phyloP scores from a whole-genome alignment of 345 rosid species.

The Clausena lansium region DNA sequence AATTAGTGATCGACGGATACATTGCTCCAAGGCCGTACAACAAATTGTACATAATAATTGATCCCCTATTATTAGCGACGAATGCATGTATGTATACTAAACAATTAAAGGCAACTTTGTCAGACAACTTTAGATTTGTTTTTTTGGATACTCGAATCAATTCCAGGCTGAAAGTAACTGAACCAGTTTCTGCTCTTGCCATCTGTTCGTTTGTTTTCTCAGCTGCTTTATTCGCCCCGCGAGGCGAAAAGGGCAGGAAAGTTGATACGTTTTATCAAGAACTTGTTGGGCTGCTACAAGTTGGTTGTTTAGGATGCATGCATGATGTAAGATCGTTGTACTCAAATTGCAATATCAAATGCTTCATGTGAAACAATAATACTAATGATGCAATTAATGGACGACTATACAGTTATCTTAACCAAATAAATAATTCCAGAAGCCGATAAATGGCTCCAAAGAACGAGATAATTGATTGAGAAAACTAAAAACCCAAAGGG shows the following conservation, averaged over 20 bases:
- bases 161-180: not conserved
- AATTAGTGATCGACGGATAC: not conserved
- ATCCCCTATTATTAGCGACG: not conserved
- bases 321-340: too few relatives aligned
- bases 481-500: too few relatives aligned
- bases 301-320: too few relatives aligned
- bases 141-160: not conserved
- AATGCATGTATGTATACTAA: not conserved
- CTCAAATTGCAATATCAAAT: too few relatives aligned
- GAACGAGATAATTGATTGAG: too few relatives aligned
- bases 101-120: not conserved
- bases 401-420: too few relatives aligned
- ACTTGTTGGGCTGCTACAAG: not conserved
- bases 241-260: not conserved
- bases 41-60: constrained; percentile 7
- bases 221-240: too few relatives aligned
- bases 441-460: too few relatives aligned
- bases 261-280: not conserved
- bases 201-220: not conserved
- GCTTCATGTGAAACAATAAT: too few relatives aligned
- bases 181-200: not conserved
- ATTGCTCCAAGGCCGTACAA: not conserved
- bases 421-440: too few relatives aligned
- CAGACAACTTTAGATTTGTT: not conserved
- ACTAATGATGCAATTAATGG: too few relatives aligned